A percentile compares a stretch with the other conserved stretches of the same genome.
Conservation (phyloP, 257 asterid genomes). For the Plectranthus barbatus region DNA sequence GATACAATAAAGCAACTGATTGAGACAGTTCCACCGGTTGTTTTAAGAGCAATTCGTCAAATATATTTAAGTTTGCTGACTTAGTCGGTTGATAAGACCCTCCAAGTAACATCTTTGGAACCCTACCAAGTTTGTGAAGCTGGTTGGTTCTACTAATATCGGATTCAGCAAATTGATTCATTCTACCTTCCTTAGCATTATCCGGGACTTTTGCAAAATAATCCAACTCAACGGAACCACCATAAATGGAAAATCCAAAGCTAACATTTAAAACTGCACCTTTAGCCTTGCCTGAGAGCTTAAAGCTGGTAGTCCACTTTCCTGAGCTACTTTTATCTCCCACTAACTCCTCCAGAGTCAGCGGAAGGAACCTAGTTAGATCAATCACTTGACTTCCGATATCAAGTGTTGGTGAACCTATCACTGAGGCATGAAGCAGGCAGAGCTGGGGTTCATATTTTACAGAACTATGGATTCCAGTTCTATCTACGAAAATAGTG, state of each 20-base stretch:
- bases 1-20: slow-evolving; percentile 39
- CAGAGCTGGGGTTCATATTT: slow-evolving; percentile 69
- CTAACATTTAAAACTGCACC: slow-evolving; percentile 73
- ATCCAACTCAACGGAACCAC: slow-evolving; percentile 39
- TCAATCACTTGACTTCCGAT: slow-evolving; percentile 81
- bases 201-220: slow-evolving; percentile 42
- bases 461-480: slow-evolving; percentile 38
- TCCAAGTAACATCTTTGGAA: slow-evolving; percentile 21
- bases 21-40: slow-evolving; percentile 37
- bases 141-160: slow-evolving; percentile 15
- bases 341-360: slow-evolving; percentile 63
- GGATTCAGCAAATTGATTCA: slow-evolving; percentile 20
- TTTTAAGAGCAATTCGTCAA: slow-evolving; percentile 27
- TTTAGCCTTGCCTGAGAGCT: slow-evolving; percentile 73
- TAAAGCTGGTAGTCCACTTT: slow-evolving; percentile 83
- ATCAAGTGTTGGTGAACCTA: slow-evolving; percentile 56
- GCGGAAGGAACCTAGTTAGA: slow-evolving; percentile 81
- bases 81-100: slow-evolving; percentile 23
- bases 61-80: slow-evolving; percentile 25
- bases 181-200: slow-evolving; percentile 18
- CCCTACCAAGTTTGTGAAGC: slow-evolving; percentile 1
- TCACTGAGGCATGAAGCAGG: slow-evolving; percentile 46
- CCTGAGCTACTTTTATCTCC: slow-evolving; percentile 56
- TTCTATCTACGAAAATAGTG: slow-evolving; percentile 47
- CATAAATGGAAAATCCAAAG: slow-evolving; percentile 60